phyloP scores from a whole-genome alignment of 805 yeast species.

The Kluyveromyces starmeri region DNA sequence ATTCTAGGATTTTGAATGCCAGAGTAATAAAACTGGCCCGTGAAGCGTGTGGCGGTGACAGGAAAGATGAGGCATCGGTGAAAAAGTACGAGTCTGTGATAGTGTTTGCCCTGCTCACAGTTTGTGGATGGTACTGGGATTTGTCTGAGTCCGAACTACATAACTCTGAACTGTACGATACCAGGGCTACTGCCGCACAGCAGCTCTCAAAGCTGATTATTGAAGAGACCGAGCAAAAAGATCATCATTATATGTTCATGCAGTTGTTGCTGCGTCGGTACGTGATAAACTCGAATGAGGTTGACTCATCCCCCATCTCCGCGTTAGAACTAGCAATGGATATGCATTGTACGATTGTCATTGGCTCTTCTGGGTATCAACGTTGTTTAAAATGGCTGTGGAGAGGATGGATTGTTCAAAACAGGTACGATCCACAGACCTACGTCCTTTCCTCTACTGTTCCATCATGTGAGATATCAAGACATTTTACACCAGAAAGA shows the following conservation, averaged over 20 bases:
- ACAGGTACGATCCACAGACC: conserved; percentile 56
- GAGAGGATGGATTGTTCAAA: conserved; percentile 88
- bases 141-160: conserved; percentile 52
- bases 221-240: conserved; percentile 47
- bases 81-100: conserved; percentile 59
- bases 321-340: conserved; percentile 84
- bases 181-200: conserved; percentile 66
- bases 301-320: conserved; percentile 54
- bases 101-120: conserved; percentile 63
- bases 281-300: conserved; percentile 52
- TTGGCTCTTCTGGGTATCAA: conserved; percentile 76
- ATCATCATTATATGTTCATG: conserved; percentile 43
- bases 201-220: conserved; percentile 61
- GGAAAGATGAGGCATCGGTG: conserved; percentile 43
- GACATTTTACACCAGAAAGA: conserved; percentile 76
- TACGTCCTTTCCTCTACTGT: conserved; percentile 58
- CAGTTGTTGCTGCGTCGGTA: conserved; percentile 73
- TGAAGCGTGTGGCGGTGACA: conserved; percentile 75
- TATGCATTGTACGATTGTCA: conserved; percentile 67
- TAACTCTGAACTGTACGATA: conserved; percentile 52
- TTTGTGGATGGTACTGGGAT: conserved; percentile 69
- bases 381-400: conserved; percentile 83
- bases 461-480: conserved; percentile 41
- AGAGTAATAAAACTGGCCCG: conserved; percentile 51
- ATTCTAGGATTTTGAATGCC: conserved; percentile 50